Percentiles rank a stretch among this genome's conserved stretches.
Conservation (phyloP, 2,329 filamentous ascomycete species). For the Fusarium irregulare region DNA sequence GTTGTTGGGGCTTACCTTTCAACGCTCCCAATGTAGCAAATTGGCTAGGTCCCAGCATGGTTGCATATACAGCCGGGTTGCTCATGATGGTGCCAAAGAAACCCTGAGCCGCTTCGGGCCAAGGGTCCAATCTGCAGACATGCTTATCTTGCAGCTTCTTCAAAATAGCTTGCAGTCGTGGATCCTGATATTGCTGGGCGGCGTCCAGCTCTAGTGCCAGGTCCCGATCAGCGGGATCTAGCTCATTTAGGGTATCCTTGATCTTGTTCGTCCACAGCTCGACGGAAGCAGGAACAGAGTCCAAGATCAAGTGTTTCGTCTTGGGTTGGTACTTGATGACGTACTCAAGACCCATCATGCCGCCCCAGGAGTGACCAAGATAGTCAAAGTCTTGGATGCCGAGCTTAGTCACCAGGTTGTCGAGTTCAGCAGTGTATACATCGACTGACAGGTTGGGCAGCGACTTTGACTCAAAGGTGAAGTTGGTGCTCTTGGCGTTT, state of each 20-base stretch:
- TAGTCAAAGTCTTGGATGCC: slow-evolving; percentile 9
- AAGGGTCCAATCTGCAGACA: slow-evolving; percentile 8
- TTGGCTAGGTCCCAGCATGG: slow-evolving; percentile 9
- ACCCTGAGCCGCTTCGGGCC: background rate
- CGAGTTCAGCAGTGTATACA: slow-evolving; percentile 4
- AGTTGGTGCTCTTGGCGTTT: slow-evolving; percentile 11
- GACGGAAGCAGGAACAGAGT: slow-evolving; percentile 9
- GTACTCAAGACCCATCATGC: slow-evolving; percentile 7
- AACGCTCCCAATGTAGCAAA: slow-evolving; percentile 1
- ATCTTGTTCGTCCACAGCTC: slow-evolving; percentile 5
- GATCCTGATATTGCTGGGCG: slow-evolving; percentile 4
- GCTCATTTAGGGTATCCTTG: slow-evolving; percentile 10
- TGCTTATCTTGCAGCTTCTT: slow-evolving; percentile 9
- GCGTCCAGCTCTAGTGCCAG: background rate
- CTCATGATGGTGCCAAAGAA: slow-evolving; percentile 1
- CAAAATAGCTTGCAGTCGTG: slow-evolving; percentile 1
- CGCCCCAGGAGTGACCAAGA: slow-evolving; percentile 10
- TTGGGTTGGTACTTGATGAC: slow-evolving; percentile 6
- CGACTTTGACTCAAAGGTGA: slow-evolving; percentile 8
- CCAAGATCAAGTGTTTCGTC: slow-evolving; percentile 1
- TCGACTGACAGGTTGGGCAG: slow-evolving; percentile 8
- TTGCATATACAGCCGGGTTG: slow-evolving; percentile 6
- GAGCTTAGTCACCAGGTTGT: slow-evolving; percentile 11
- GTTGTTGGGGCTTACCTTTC: background rate
- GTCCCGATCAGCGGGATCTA: background rate